Evolutionary conservation across 177 flowering plant species (phyloP), one percentile per base, ranked within the genome.

Genomic region (Vitis hybrid): DNA sequence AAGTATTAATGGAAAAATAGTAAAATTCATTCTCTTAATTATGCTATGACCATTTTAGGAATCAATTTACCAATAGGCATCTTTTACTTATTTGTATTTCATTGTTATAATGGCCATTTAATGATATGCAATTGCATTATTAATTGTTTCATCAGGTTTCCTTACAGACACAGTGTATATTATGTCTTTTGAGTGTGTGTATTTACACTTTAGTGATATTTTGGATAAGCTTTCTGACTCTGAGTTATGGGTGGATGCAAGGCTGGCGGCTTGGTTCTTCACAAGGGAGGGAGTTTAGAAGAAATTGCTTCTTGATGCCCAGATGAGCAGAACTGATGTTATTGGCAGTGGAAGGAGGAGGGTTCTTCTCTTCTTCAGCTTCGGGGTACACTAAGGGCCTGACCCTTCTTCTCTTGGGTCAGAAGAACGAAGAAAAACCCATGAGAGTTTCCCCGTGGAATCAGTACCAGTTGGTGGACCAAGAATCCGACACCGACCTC

Each of bases 291-390:
- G n/a, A 60, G 32, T 35, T 57, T 3, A 40, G 67, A 2, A 49
- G 72, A 73, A 76, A 64, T 18, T 48, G 4, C 62, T 49, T 24
- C 64, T 56, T 69, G 82, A 71, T 82, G 87, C 70, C 75, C 94
- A 70, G 83, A 93, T 90, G 97, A 83, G 80, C 75, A 82, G 88
- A 79, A 82, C 94, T 85, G 86, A 94, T 94, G 98, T 89, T 94
- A 90, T 80, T 94, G 63, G 90, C 98, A 86, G 97, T 87, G 73
- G 98, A 94, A 86, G 97, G 98, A 87, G 98, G 98, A 77, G 95
- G 98, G 35, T 94, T 92, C 81, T 92, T 94, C 86, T 92, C 97
- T 78, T 84, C 97, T 77, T 94, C 97, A 57, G 97, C 94, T 27
- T 85, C 92, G 68, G 97, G 94, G 57, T 92, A 94, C 82, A 91